Base-by-base conservation (phyloP, 306 rosid species). In the Malus domestica region DNA sequence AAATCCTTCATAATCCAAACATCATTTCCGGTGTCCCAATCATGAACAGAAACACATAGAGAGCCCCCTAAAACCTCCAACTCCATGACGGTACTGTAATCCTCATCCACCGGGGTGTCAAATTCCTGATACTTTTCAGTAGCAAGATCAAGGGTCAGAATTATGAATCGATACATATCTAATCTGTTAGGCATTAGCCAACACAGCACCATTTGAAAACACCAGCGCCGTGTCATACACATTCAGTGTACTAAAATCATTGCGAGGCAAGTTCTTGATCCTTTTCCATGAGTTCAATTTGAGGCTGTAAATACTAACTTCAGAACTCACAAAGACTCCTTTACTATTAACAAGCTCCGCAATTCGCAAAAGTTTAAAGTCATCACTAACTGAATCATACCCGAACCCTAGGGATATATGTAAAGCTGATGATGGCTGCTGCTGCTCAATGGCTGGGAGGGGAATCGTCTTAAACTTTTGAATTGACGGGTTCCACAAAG, bases 71-170 rank as follows among this genome's bases (percentile, higher is more conserved):
- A 32, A 11, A 18, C 44, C 4, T 20, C 16, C 15, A 51, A 2
- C 10, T 1, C 5, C 42, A 20, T 0, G 2, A 1, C 0, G 2
- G 3, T 15, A 1, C 0, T 5, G 4, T 19, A 3, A 12, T 3
- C 4, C 12, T 0, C 1, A 2, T n/a, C 6, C 1, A 30, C 42
- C 42, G 23, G 33, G 8, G 23, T 10, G 15, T 23, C 27, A 49
- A 70, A 46, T 7, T 16, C 15, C 2, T 7, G 5, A 23, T 46
- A 70, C 12, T 69, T 16, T 42, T 69, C 73, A 8, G 18, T 18
- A 3, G 25, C 27, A 5, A 70, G 61, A 12, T 70, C 44, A 10
- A 49, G 60, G 35, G 42, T 30, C 29, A 27, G 2, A 51, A 70
- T 29, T 5, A 29, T 30, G 42, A 6, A 63, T 4, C 1, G 19